Base-by-base conservation (phyloP, 805 yeast species). In the Starmerella bacillaris region DNA sequence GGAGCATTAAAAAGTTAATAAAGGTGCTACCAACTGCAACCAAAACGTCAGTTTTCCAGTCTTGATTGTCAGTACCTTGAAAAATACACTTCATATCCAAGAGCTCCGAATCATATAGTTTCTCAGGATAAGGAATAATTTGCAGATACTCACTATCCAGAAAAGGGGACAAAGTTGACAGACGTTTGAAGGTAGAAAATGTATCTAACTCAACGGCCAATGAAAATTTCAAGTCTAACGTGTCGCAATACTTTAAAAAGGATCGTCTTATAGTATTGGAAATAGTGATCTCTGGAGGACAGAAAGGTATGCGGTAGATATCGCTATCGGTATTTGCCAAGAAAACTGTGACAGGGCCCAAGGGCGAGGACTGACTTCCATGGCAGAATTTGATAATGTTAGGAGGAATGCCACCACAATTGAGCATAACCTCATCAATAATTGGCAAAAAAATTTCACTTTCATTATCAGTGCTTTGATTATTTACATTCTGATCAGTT, bases 231-330 rank as follows among this genome's bases (percentile, higher is more conserved):
- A 54, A 53, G 4, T 59, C 35, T 45, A 57, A 53, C 2, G 46
- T 39, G 24, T 50, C 41, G 1, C 35, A 8, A 27, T 21, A 9
- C 24, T 19, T n/a, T 21, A 11, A 27, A 26, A 3, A 1, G 12
- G 21, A 2, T 15, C 16, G 4, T 20, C 34, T 15, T 30, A 28
- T 18, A 24, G 4, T 14, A 19, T 1, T 62, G 34, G n/a, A 63
- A 58, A 26, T 26, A 1, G 61, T 51, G 19, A 70, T 44, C 18
- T 58, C 51, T 1, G 50, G 40, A 0, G 84, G 80, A 16, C 68
- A 46, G 49, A 73, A 74, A n/a, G 89, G 89, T 3, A 77, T 54
- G 1, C 66, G 58, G 46, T 64, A 74, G 1, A 78, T 40, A 42
- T 76, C 78, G 11, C 75, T 72, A 35, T 70, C 76, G 7, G 55